phyloP scores from a whole-genome alignment of 768 basidiomycete genomes.

The Favolaschia claudopus region DNA sequence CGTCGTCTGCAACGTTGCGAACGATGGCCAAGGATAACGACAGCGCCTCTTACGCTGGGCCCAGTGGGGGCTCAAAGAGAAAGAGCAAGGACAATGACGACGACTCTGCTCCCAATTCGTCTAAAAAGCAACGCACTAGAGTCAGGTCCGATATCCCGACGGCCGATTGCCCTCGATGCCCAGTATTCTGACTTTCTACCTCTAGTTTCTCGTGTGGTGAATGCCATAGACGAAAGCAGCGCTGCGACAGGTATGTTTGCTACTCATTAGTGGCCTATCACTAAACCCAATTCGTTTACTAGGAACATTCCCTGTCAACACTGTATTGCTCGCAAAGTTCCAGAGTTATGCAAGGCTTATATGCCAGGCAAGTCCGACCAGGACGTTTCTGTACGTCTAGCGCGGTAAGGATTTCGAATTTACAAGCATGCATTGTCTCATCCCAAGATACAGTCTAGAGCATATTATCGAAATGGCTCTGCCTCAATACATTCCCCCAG shows the following conservation, averaged over 20 bases:
- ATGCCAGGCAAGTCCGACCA: slow-evolving; percentile 88
- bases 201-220: slow-evolving; percentile 84
- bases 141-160: slow-evolving; percentile 59
- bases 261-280: slow-evolving; percentile 14
- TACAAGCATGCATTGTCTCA: no score
- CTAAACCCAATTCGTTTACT: slow-evolving; percentile 19
- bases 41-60: slow-evolving; percentile 29
- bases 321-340: slow-evolving; percentile 88
- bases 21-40: slow-evolving; percentile 20
- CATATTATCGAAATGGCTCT: slow-evolving; percentile 83
- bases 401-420: no score
- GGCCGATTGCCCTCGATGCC: slow-evolving; percentile 11
- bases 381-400: slow-evolving; percentile 76
- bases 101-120: slow-evolving; percentile 51
- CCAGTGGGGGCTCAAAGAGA: slow-evolving; percentile 44
- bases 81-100: slow-evolving; percentile 75
- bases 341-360: slow-evolving; percentile 87
- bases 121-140: slow-evolving; percentile 77
- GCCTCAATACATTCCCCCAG: slow-evolving; percentile 71
- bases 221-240: slow-evolving; percentile 86
- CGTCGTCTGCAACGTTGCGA: background rate
- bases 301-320: slow-evolving; percentile 38
- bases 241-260: slow-evolving; percentile 87
- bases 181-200: slow-evolving; percentile 18
- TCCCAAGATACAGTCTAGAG: no score